Evolutionary conservation across 345 rosid species (phyloP).

Genomic region (Brassica napus): Da-Ae NC_063447.1:59988501-59989000

Average conservation of each 20-base stretch:
- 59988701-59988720: constrained; percentile 52
- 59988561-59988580: constrained; percentile 43
- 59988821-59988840: constrained; percentile 46
- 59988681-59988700: constrained; percentile 79
- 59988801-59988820: constrained; percentile 46
- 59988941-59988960: neutral
- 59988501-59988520: constrained; percentile 76
- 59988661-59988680: constrained; percentile 60
- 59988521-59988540: constrained; percentile 55
- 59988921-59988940: neutral
- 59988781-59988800: constrained; percentile 45
- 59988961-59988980: neutral
- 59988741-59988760: constrained; percentile 25
- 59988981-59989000: neutral
- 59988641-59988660: constrained; percentile 50
- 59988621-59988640: constrained; percentile 64
- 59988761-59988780: constrained; percentile 51
- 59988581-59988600: constrained; percentile 80
- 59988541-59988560: constrained; percentile 10
- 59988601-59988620: constrained; percentile 70
- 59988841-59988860: constrained; percentile 87
- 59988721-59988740: neutral
- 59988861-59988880: constrained; percentile 70
- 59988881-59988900: constrained; percentile 28
- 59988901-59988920: neutral